Percentiles rank a stretch among this genome's conserved stretches.
These are phyloP conservation scores for Pichia kudriavzevii DNA, from an alignment of 1,139 yeast species.

Conservation along the genomic window DNA sequence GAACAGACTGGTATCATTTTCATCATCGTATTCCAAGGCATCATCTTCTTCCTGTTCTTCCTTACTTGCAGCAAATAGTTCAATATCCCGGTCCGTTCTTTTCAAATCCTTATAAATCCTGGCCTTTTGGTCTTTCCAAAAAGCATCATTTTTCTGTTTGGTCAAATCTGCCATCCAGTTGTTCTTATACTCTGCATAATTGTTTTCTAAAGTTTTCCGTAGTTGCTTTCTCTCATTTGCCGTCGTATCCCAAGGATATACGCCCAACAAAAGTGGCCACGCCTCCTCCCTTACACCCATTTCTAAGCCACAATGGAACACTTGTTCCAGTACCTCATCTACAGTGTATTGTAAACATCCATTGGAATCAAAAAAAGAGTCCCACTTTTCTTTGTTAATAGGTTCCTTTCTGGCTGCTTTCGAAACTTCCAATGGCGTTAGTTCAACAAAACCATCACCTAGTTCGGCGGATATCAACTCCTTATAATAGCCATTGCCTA, in stretches of 20 bases:
- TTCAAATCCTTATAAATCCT: conserved; percentile 92
- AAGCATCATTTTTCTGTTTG: conserved; percentile 52
- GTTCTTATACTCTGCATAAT: conserved; percentile 60
- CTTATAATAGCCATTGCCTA: conserved; percentile 55
- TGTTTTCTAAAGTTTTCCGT: conserved; percentile 47
- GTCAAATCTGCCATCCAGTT: conserved; percentile 62
- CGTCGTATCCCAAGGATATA: conserved; percentile 86
- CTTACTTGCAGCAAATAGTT: conserved; percentile 50
- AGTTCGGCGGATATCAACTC: conserved; percentile 58
- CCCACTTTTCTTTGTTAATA: conserved; percentile 72
- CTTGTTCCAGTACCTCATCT: conserved; percentile 67
- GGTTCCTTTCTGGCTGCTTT: conserved; percentile 59
- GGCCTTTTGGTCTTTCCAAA: conserved; percentile 81
- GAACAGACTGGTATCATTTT: conserved; percentile 42
- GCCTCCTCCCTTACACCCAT: conserved; percentile 57
- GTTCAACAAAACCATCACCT: conserved; percentile 50
- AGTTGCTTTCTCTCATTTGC: conserved; percentile 57
- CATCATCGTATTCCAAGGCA: conserved; percentile 38
- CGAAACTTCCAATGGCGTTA: conserved; percentile 53
- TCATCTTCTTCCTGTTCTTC: conserved; percentile 37
- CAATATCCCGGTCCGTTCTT: conserved; percentile 77
- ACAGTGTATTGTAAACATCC: conserved; percentile 71
- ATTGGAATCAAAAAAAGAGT: conserved; percentile 65
- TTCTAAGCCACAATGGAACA: conserved; percentile 86
- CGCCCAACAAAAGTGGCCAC: conserved; percentile 79